phyloP scores from a whole-genome alignment of 2,329 filamentous ascomycete genomes.

The Tolypocladium ophioglossoides region DNA sequence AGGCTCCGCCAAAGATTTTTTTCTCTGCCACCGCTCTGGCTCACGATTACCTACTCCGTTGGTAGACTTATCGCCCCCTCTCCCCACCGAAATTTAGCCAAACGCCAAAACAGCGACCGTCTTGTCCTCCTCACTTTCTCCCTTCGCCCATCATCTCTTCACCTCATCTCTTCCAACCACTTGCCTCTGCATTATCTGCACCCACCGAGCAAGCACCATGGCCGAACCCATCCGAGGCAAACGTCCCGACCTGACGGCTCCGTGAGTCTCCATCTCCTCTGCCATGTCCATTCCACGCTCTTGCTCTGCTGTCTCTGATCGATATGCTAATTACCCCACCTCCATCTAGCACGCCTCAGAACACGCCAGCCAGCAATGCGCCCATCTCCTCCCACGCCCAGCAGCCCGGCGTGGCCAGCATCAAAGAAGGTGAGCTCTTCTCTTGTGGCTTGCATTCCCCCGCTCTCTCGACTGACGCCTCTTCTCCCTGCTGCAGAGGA shows the following conservation, averaged over 20 bases:
- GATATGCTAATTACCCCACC: constrained; percentile 28
- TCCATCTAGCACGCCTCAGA: constrained; percentile 84
- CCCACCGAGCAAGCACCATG: constrained; percentile 32
- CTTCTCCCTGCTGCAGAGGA: constrained; percentile 53
- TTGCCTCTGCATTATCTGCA: constrained; percentile 14
- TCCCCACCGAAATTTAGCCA: constrained; percentile 30
- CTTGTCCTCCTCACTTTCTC: constrained; percentile 19
- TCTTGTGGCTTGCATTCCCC: not conserved
- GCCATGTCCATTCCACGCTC: not conserved
- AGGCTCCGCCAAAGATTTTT: constrained; percentile 21
- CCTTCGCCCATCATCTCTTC: constrained; percentile 17
- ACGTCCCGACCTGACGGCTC: constrained; percentile 46
- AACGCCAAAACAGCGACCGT: constrained; percentile 21
- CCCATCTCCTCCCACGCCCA: constrained; percentile 97
- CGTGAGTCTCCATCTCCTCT: constrained; percentile 34
- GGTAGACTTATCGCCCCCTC: constrained; percentile 6
- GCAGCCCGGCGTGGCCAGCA: constrained; percentile 86
- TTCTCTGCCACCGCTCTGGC: not conserved
- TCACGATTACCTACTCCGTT: not conserved
- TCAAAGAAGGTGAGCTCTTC: constrained; percentile 77
- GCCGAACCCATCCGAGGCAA: constrained; percentile 56
- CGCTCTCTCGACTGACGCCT: constrained; percentile 8
- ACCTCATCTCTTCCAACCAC: constrained; percentile 15
- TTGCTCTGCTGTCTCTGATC: not conserved
- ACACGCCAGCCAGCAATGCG: constrained; percentile 90